A percentile compares a stretch with the other conserved stretches of the same genome.
Evolutionary conservation across 495 filamentous ascomycete species (phyloP).

Genomic region (Trichoderma orchidacearum): DNA sequence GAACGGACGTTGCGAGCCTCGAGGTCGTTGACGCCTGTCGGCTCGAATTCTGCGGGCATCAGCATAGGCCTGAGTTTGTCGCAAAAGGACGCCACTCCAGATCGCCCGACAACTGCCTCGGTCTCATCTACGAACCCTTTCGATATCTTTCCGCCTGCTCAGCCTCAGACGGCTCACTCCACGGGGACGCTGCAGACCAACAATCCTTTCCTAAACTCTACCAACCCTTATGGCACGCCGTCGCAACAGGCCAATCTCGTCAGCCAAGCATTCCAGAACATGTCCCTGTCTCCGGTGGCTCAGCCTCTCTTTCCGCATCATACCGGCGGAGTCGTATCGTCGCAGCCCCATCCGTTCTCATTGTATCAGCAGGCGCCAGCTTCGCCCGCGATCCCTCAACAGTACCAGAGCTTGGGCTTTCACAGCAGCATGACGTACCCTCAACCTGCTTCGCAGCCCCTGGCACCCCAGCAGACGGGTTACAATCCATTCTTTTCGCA

Average conservation of each 20-base stretch:
- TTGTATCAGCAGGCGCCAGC: conserved; percentile 41
- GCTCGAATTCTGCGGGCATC: conserved; percentile 11
- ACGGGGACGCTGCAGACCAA: conserved; percentile 39
- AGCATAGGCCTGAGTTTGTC: conserved; percentile 12
- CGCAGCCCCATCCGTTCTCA: conserved; percentile 34
- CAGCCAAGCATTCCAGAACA: conserved; percentile 56
- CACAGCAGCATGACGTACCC: conserved; percentile 34
- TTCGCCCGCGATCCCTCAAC: conserved; percentile 40
- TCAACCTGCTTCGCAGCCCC: conserved; percentile 13
- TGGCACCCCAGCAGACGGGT: conserved; percentile 16
- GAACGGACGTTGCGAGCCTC: conserved; percentile 19
- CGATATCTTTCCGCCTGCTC: conserved; percentile 30
- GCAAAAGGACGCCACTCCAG: conserved; percentile 13
- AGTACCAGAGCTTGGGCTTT: conserved; percentile 26
- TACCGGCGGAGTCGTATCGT: conserved; percentile 59
- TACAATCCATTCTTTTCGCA: conserved; percentile 58
- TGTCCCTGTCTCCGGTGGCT: conserved; percentile 45
- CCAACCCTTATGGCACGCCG: conserved; percentile 36
- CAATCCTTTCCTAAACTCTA: conserved; percentile 33
- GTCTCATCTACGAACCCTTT: conserved; percentile 47
- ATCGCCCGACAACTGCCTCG: conserved; percentile 20
- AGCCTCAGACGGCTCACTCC: conserved; percentile 42
- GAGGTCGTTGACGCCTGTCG: conserved; percentile 28
- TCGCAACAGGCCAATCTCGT: conserved; percentile 30
- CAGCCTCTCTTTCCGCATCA: conserved; percentile 71